Percentiles rank a stretch among this genome's conserved stretches.
phyloP scores from a whole-genome alignment of 1,284 basidiomycete species.

The Rhodotorula sp. region DNA sequence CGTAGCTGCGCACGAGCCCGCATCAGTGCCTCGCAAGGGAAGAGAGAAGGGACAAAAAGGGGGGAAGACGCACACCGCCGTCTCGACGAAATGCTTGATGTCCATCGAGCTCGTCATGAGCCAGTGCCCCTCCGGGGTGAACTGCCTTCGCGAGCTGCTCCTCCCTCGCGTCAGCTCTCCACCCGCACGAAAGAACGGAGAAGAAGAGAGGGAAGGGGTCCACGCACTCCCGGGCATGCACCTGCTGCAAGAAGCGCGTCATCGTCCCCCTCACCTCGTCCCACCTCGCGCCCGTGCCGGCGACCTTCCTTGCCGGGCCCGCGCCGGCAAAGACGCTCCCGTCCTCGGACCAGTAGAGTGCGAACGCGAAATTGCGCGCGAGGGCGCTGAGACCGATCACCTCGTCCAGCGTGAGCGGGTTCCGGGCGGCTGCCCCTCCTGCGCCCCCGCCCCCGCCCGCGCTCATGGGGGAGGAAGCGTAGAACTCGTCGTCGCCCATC shows the following conservation, averaged over 20 bases:
- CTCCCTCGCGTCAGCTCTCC: slow-evolving; percentile 23
- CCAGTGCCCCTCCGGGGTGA: slow-evolving; percentile 83
- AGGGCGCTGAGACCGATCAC: slow-evolving; percentile 67
- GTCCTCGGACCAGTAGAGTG: slow-evolving; percentile 72
- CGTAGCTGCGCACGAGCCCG: slow-evolving; percentile 41
- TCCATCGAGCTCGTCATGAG: slow-evolving; percentile 70
- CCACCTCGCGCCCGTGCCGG: slow-evolving; percentile 55
- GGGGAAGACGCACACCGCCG: slow-evolving; percentile 57
- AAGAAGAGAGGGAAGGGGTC: not conserved
- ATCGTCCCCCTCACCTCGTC: slow-evolving; percentile 67
- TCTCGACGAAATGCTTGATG: slow-evolving; percentile 82
- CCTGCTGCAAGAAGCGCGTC: slow-evolving; percentile 72
- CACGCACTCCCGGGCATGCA: slow-evolving; percentile 82
- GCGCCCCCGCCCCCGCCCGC: slow-evolving; percentile 35
- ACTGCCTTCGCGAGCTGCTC: slow-evolving; percentile 74
- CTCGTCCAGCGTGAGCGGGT: slow-evolving; percentile 82
- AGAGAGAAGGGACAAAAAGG: slow-evolving; percentile 45
- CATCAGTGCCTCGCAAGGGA: not conserved
- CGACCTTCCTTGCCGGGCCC: slow-evolving; percentile 50
- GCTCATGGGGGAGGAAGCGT: slow-evolving; percentile 54
- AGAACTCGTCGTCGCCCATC: slow-evolving; percentile 97
- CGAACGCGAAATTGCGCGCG: slow-evolving; percentile 75
- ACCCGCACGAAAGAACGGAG: slow-evolving; percentile 5
- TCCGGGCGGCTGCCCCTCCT: slow-evolving; percentile 52
- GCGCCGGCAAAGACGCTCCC: slow-evolving; percentile 24